Conservation (phyloP, 179 eudicot genomes). For the Silene coronaria region DNA sequence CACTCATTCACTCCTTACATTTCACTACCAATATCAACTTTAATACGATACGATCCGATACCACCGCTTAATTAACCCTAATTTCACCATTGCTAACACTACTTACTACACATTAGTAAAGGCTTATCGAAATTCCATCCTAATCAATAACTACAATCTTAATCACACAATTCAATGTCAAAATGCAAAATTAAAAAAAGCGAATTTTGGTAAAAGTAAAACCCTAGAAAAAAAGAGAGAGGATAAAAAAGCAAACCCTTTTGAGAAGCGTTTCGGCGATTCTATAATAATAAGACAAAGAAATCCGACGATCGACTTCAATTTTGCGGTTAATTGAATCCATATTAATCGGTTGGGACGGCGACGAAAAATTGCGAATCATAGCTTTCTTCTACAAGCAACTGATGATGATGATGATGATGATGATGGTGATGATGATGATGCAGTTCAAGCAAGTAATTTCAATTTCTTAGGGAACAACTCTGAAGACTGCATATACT, state of each 20-base stretch:
- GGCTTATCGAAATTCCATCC: no score
- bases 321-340: conserved; percentile 49
- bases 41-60: neutral
- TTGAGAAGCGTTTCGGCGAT: conserved; percentile 91
- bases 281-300: conserved; percentile 78
- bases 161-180: neutral
- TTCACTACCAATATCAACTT: neutral
- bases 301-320: conserved; percentile 75
- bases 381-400: conserved; percentile 23
- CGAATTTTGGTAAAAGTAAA: neutral
- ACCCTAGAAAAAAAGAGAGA: neutral
- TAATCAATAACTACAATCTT: neutral
- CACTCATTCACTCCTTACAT: neutral
- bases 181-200: neutral
- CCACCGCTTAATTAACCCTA: neutral
- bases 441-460: neutral
- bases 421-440: no score
- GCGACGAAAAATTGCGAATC: conserved; percentile 32
- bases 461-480: neutral
- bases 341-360: conserved; percentile 47
- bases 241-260: conserved; percentile 42
- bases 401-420: no score
- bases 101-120: neutral
- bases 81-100: neutral
- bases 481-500: neutral